Base-by-base conservation (phyloP, 2,329 filamentous ascomycete species). In the Fusarium mexicanum region DNA sequence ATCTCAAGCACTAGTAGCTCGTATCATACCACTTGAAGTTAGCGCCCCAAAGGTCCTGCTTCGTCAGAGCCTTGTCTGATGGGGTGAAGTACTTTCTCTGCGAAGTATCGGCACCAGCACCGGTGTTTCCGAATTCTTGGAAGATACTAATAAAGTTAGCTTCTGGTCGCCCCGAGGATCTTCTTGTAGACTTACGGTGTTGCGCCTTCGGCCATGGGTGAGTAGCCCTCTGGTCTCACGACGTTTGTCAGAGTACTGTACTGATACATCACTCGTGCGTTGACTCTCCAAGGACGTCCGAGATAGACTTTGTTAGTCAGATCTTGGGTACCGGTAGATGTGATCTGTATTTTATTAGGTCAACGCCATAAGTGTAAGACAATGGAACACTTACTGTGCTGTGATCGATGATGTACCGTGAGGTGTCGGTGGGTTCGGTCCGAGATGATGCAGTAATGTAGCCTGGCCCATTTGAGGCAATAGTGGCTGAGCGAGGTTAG, bases 331-430 rank as follows among this genome's bases (percentile, higher is more conserved):
- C 16, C 22, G 1, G 29, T 33, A 18, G 47, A n/a, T 6, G 29
- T 50, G 7, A 50, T 31, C 47, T 48, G 0, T 0, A 0, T 5
- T 17, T 8, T 22, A 0, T 48, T 5, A 31, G 0, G 5, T 2
- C 8, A 8, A 14, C 4, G 8, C 2, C 18, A 4, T 26, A 0
- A 26, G 17, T 9, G 1, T 12, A 5, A 5, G 17, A 2, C 8
- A 8, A 13, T 9, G 17, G 5, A 11, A 1, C 24, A 47, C 46
- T 11, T 22, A 48, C 46, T 0, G 46, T 50, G 47, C 29, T 33
- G 47, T 33, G 47, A 33, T 33, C 29, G 47, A 50, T 50, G 29
- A 50, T 33, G 0, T 50, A 50, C 7, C 29, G 29, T 3, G 29
- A 50, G 16, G 10, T 33, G 5, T 50, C 29, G 2, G 16, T 33